These are phyloP conservation scores for Hirsutella thompsonii DNA, from an alignment of 2,329 filamentous ascomycete species.

Conservation along the genomic window DNA sequence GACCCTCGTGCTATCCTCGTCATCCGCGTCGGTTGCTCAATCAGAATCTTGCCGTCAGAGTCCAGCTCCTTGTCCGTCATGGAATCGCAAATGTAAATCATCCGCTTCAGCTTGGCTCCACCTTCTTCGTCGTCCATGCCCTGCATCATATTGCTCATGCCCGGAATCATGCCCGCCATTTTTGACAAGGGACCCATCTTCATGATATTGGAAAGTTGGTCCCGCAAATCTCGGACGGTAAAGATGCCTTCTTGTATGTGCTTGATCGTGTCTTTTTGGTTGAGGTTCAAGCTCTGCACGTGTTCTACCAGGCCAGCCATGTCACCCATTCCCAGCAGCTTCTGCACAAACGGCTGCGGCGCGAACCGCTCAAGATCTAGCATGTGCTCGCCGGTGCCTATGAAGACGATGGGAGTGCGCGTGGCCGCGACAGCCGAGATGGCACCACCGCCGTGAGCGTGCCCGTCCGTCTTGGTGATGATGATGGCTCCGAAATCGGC, in stretches of 20 bases:
- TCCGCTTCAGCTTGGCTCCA: constrained; percentile 83
- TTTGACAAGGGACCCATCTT: constrained; percentile 98
- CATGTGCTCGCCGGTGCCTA: constrained; percentile 96
- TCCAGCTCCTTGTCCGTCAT: constrained; percentile 97
- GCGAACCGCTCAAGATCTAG: constrained; percentile 87
- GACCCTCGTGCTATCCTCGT: constrained; percentile 82
- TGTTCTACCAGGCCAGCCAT: constrained; percentile 93
- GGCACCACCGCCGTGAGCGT: constrained; percentile 88
- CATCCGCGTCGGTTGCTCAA: constrained; percentile 86
- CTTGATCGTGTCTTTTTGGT: constrained; percentile 99
- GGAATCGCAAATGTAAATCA: constrained; percentile 98
- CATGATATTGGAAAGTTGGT: constrained; percentile 97
- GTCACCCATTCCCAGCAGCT: constrained; percentile 92
- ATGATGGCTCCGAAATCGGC: constrained; percentile 97
- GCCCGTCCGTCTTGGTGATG: constrained; percentile 96
- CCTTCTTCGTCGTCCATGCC: constrained; percentile 97
- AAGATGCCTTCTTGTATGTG: constrained; percentile 96
- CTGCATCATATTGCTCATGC: constrained; percentile 84
- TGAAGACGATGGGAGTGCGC: constrained; percentile 92
- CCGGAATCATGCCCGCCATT: constrained; percentile 97
- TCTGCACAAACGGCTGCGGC: constrained; percentile 85
- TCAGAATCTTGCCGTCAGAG: constrained; percentile 85
- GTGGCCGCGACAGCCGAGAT: constrained; percentile 96
- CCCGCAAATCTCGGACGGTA: constrained; percentile 83
- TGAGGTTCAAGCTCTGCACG: constrained; percentile 86